phyloP scores from a whole-genome alignment of 345 rosid genomes.

The Moricandia moricandioides region DNA sequence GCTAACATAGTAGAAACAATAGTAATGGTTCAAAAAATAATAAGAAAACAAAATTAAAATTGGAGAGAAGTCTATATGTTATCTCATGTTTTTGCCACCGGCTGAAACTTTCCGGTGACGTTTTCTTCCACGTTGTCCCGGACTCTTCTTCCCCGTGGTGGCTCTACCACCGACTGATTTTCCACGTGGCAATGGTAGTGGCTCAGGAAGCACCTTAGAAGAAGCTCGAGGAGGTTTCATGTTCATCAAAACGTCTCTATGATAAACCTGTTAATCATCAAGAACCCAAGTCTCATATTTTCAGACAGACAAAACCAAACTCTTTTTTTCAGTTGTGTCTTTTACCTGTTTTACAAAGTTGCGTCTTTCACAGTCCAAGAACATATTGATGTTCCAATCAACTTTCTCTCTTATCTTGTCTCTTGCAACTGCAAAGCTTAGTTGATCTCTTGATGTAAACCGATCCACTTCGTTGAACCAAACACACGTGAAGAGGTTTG shows the following conservation, averaged over 20 bases:
- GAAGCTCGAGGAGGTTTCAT: conserved; percentile 53
- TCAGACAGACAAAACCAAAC: neutral
- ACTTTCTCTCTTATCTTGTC: conserved; percentile 73
- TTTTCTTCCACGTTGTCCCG: conserved; percentile 52
- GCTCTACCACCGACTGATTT: conserved; percentile 28
- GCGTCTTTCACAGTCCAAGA: conserved; percentile 90
- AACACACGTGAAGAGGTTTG: conserved; percentile 74
- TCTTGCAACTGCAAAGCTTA: conserved; percentile 80
- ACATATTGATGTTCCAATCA: conserved; percentile 71
- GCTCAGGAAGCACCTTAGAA: conserved; percentile 20
- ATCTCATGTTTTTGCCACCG: conserved; percentile 43
- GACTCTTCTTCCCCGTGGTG: conserved; percentile 39
- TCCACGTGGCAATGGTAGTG: conserved; percentile 34
- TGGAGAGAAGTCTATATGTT: neutral
- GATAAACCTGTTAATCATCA: conserved; percentile 62
- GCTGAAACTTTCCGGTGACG: conserved; percentile 61
- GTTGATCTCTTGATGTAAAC: conserved; percentile 87
- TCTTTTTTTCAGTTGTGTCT: neutral
- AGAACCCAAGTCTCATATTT: neutral
- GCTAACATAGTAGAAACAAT: neutral
- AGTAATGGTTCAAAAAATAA: neutral
- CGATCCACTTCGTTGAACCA: conserved; percentile 97
- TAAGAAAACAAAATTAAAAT: neutral
- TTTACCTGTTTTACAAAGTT: conserved; percentile 87
- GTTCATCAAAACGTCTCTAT: conserved; percentile 69